Percentiles rank a stretch among this genome's conserved stretches.
These are phyloP conservation scores for Sideroxylon spinosum DNA, from an alignment of 179 eudicot species.

Conservation along the genomic window DNA sequence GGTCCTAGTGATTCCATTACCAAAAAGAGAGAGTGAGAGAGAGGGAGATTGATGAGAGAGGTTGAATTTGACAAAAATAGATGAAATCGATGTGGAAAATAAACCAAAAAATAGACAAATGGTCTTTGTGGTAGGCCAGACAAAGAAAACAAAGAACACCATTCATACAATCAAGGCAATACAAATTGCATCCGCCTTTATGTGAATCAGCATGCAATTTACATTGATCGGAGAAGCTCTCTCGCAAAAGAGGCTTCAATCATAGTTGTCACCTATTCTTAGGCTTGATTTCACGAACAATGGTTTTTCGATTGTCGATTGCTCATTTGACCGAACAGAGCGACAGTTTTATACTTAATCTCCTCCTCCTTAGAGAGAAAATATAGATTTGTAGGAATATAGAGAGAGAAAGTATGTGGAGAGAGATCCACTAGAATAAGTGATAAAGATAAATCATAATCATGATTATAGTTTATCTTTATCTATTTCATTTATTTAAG, in stretches of 20 bases:
- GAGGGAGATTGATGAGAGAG: neutral
- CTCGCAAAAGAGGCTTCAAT: conserved; percentile 60
- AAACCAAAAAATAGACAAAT: conserved; percentile 37
- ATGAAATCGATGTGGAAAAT: conserved; percentile 6
- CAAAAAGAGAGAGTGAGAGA: neutral
- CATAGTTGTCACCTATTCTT: conserved; percentile 71
- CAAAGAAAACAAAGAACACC: conserved; percentile 79
- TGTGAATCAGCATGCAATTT: conserved; percentile 71
- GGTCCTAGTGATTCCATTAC: neutral
- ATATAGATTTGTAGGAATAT: conserved; percentile 5
- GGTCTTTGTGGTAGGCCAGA: conserved; percentile 62
- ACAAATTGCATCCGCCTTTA: conserved; percentile 94
- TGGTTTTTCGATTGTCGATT: conserved; percentile 64
- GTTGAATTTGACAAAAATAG: conserved; percentile 11
- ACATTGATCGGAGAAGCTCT: conserved; percentile 72
- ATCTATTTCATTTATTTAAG: no score
- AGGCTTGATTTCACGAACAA: conserved; percentile 66
- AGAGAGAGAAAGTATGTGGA: conserved; percentile 14
- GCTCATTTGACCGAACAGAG: conserved; percentile 34
- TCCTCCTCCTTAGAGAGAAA: no score
- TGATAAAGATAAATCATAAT: no score
- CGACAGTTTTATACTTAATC: no score
- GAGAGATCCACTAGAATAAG: conserved; percentile 17
- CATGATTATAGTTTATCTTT: no score
- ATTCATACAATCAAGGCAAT: conserved; percentile 76